These are phyloP conservation scores for Nematocida sp. DNA, from an alignment of 371 early-diverging fungal genomes.

Conservation along the genomic window DNA sequence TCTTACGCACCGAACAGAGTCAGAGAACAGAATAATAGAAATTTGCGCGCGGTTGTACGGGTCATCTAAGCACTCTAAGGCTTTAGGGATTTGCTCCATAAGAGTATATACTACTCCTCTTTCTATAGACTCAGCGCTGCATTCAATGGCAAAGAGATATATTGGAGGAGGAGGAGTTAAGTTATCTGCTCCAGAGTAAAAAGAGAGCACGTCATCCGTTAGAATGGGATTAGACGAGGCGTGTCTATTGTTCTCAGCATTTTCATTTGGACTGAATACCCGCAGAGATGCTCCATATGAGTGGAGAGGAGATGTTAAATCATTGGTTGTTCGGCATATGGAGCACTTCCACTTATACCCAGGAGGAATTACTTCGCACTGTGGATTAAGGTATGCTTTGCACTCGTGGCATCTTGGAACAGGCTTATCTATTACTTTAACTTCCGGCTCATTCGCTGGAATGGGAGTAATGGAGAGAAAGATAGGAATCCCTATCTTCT, in stretches of 20 bases:
- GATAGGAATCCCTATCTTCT: conserved; percentile 59
- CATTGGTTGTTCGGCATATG: conserved; percentile 61
- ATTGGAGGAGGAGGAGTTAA: conserved; percentile 41
- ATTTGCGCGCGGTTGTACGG: conserved; percentile 34
- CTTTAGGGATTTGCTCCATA: not conserved
- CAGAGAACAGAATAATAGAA: conserved; percentile 11
- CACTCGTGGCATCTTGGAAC: conserved; percentile 63
- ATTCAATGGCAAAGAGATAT: conserved; percentile 53
- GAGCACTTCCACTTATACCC: conserved; percentile 67
- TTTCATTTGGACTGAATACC: conserved; percentile 45
- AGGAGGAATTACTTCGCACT: conserved; percentile 66
- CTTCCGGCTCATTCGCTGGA: conserved; percentile 38
- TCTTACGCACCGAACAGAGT: conserved; percentile 21
- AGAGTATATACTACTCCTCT: conserved; percentile 26
- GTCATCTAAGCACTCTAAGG: conserved; percentile 28
- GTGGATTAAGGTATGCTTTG: conserved; percentile 66
- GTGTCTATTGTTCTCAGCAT: conserved; percentile 56
- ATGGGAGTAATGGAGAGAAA: conserved; percentile 51
- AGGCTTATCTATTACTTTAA: not conserved
- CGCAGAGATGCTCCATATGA: conserved; percentile 18
- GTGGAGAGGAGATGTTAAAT: conserved; percentile 56
- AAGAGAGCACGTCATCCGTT: conserved; percentile 52
- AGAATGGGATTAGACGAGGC: conserved; percentile 34
- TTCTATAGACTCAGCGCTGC: conserved; percentile 43
- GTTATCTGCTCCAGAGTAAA: conserved; percentile 60